Base-by-base conservation (phyloP, 148 eudicot genomes). In the Rhododendron henanense region DNA sequence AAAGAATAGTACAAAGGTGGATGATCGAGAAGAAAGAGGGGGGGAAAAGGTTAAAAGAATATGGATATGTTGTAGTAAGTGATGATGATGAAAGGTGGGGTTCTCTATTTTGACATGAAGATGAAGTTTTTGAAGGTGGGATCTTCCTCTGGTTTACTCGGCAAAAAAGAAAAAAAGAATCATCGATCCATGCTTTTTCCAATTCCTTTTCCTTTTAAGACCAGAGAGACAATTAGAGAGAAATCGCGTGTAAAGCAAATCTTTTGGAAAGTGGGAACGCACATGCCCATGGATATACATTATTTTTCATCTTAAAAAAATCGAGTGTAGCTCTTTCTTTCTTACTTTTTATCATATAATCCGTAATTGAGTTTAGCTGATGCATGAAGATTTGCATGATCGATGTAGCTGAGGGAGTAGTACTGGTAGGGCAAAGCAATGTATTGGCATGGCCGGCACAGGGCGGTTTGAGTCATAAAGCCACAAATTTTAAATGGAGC, bases 51-150 rank as follows among this genome's bases (percentile, higher is more conserved):
- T 3, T 69, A 10, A 28, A 2, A 78, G 79, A 79, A 86, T 44
- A 88, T 37, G 87, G 81, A 85, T 86, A 83, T 85, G 80, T 85
- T 69, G 88, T 76, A 25, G 84, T 41, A 41, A 41, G 45, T 41
- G 45, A 19, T 88, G 84, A 85, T 67, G 85, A 84, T 86, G 44
- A 84, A 85, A 84, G 82, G 77, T 44, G 88, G 80, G 85, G 90
- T 31, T 41, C 45, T 41, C 45, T 23, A 85, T 91, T 89, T 93
- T 90, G 91, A 84, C 61, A 88, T 37, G 75, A 91, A 91, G 85
- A 53, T 87, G 85, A 79, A 81, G 78, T 35, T 81, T 75, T 71
- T 83, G 53, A 77, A 82, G 59, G 59, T 53, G 18, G 59, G 63
- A 57, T 57, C 21, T 16, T 84, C 77, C 45, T 74, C 35, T 48